A percentile compares a stretch with the other conserved stretches of the same genome.
These are phyloP conservation scores for Cryptococcus sp. DNA, from an alignment of 1,284 basidiomycete genomes.

Conservation along the genomic window DNA sequence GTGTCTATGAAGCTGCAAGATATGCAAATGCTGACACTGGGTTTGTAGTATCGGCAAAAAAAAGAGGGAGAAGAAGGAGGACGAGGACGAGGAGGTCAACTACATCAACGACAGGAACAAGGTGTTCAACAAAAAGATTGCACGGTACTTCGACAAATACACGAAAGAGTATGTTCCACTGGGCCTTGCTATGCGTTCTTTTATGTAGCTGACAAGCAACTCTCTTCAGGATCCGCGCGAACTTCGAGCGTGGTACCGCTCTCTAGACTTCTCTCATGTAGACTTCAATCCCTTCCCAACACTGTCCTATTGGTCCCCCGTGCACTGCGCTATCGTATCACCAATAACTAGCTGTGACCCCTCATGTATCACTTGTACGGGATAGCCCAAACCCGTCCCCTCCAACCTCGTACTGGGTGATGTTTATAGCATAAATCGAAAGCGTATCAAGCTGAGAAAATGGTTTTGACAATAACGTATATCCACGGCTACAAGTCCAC, in stretches of 20 bases:
- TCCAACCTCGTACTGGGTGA: not conserved
- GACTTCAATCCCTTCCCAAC: no score
- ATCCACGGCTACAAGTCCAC: not conserved
- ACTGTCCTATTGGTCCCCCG: not conserved
- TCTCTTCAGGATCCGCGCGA: constrained; percentile 66
- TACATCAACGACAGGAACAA: constrained; percentile 99
- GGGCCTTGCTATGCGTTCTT: constrained; percentile 13
- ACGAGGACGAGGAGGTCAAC: constrained; percentile 90
- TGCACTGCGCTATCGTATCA: not conserved
- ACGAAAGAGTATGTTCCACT: constrained; percentile 63
- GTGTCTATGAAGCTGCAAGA: no score
- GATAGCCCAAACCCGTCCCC: no score
- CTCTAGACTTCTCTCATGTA: constrained; percentile 52
- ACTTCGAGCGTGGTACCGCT: constrained; percentile 92
- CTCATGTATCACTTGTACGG: no score
- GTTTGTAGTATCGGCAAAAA: constrained; percentile 71
- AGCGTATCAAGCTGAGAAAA: no score
- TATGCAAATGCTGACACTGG: not conserved
- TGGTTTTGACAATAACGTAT: not conserved
- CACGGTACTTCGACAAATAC: constrained; percentile 96
- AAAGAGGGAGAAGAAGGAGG: constrained; percentile 72
- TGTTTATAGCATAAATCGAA: no score
- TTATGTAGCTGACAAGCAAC: not conserved
- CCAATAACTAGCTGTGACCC: not conserved
- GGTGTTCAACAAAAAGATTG: constrained; percentile 99